A percentile compares a stretch with the other conserved stretches of the same genome.
phyloP scores from a whole-genome alignment of 2,329 filamentous ascomycete species.

The Fusarium pseudograminearum region DNA sequence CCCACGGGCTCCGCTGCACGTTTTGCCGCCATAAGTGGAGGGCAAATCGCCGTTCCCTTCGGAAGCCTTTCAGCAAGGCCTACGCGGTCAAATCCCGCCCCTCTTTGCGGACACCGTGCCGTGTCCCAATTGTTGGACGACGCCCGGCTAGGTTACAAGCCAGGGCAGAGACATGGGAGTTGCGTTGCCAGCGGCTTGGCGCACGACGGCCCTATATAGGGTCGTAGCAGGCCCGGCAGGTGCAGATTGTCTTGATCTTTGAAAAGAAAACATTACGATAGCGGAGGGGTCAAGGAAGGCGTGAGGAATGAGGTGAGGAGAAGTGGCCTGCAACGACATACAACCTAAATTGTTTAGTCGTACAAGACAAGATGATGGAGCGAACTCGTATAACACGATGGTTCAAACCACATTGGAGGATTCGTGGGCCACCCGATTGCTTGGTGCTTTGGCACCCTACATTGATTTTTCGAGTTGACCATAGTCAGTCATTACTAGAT shows the following conservation, averaged over 20 bases:
- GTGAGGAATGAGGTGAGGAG: constrained; percentile 11
- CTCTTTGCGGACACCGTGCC: constrained; percentile 40
- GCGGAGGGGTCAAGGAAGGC: constrained; percentile 18
- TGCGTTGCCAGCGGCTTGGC: constrained; percentile 39
- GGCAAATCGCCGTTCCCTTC: constrained; percentile 38
- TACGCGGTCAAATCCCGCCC: constrained; percentile 36
- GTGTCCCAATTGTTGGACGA: constrained; percentile 41
- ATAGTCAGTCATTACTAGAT: constrained; percentile 47
- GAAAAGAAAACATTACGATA: constrained; percentile 43
- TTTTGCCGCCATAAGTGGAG: constrained; percentile 35
- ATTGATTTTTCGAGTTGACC: constrained; percentile 39
- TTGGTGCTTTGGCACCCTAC: constrained; percentile 35
- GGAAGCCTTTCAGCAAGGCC: constrained; percentile 42
- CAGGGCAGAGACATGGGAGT: constrained; percentile 40
- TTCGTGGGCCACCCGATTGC: constrained; percentile 20
- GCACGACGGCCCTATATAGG: constrained; percentile 34
- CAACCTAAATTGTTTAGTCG: constrained; percentile 2
- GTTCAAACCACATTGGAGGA: constrained; percentile 19
- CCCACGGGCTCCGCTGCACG: constrained; percentile 44
- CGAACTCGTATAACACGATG: constrained; percentile 14
- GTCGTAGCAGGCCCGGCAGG: constrained; percentile 42
- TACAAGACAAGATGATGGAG: constrained; percentile 22
- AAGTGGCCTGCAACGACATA: constrained; percentile 22
- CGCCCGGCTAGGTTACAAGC: constrained; percentile 28
- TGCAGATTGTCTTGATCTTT: constrained; percentile 50